These are phyloP conservation scores for Diatrype stigma DNA, from an alignment of 2,329 filamentous ascomycete genomes.

Conservation along the genomic window DNA sequence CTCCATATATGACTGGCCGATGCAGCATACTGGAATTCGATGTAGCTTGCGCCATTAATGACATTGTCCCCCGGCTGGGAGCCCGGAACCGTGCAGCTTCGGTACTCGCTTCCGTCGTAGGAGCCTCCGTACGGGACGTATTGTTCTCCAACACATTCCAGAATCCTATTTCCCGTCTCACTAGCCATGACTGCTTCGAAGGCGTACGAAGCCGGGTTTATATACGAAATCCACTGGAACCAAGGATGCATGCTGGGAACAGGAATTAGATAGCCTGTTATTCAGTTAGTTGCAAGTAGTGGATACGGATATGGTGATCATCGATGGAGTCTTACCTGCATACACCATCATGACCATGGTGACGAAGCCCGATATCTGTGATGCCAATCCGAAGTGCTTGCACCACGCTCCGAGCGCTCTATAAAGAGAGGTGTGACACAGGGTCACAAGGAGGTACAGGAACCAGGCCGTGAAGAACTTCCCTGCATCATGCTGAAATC, in stretches of 20 bases:
- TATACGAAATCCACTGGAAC: constrained; percentile 76
- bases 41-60: constrained; percentile 50
- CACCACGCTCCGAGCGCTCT: constrained; percentile 63
- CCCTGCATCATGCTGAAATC: constrained; percentile 21
- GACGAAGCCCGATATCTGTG: constrained; percentile 20
- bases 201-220: constrained; percentile 72
- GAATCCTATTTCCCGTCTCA: constrained; percentile 44
- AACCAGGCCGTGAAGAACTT: constrained; percentile 62
- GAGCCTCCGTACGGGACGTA: constrained; percentile 50
- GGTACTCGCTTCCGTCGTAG: constrained; percentile 12
- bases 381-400: constrained; percentile 36
- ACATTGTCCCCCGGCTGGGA: not conserved
- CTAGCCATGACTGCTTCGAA: constrained; percentile 79
- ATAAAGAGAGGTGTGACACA: constrained; percentile 61
- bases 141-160: constrained; percentile 55
- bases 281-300: constrained; percentile 55
- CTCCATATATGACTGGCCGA: constrained; percentile 55
- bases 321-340: constrained; percentile 59
- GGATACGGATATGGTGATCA: constrained; percentile 50
- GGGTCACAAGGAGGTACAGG: constrained; percentile 54
- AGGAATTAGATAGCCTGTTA: constrained; percentile 63
- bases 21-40: constrained; percentile 51
- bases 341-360: constrained; percentile 22
- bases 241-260: constrained; percentile 68
- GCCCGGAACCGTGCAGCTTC: not conserved